Conservation (phyloP, 345 rosid species). For the Anacardium occidentale region DNA sequence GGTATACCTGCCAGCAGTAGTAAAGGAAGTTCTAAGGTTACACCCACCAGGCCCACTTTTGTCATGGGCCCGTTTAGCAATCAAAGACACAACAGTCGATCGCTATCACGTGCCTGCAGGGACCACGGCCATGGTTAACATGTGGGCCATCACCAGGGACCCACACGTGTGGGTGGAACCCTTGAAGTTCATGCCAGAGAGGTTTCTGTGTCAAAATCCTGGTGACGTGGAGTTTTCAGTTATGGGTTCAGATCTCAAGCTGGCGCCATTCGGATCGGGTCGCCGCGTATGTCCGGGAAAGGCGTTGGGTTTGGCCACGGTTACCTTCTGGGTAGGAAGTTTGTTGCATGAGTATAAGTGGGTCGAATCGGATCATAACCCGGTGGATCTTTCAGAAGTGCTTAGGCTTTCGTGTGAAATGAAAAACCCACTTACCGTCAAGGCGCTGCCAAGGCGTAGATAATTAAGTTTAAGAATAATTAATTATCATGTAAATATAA, state of each 20-base stretch:
- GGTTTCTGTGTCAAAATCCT: slow-evolving; percentile 28
- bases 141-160: slow-evolving; percentile 64
- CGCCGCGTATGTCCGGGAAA: slow-evolving; percentile 55
- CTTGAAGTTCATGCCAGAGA: slow-evolving; percentile 36
- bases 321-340: slow-evolving; percentile 39
- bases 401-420: slow-evolving; percentile 50
- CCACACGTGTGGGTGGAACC: slow-evolving; percentile 48
- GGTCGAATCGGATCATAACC: slow-evolving; percentile 24
- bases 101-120: slow-evolving; percentile 43
- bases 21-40: slow-evolving; percentile 50
- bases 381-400: slow-evolving; percentile 46
- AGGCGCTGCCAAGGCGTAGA: slow-evolving; percentile 32
- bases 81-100: slow-evolving; percentile 37
- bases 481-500: neutral
- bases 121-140: slow-evolving; percentile 57
- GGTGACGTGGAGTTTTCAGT: slow-evolving; percentile 35
- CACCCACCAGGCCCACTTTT: slow-evolving; percentile 64
- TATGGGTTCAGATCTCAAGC: slow-evolving; percentile 43
- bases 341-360: slow-evolving; percentile 52
- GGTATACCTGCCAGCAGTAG: slow-evolving; percentile 38
- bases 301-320: slow-evolving; percentile 46
- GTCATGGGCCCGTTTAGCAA: slow-evolving; percentile 57
- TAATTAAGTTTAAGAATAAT: neutral
- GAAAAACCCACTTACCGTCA: slow-evolving; percentile 44
- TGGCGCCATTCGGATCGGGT: slow-evolving; percentile 63